Percentiles rank a stretch among this genome's conserved stretches.
Conservation (phyloP, 2,329 filamentous ascomycete genomes). For the Fusarium sp. region DNA sequence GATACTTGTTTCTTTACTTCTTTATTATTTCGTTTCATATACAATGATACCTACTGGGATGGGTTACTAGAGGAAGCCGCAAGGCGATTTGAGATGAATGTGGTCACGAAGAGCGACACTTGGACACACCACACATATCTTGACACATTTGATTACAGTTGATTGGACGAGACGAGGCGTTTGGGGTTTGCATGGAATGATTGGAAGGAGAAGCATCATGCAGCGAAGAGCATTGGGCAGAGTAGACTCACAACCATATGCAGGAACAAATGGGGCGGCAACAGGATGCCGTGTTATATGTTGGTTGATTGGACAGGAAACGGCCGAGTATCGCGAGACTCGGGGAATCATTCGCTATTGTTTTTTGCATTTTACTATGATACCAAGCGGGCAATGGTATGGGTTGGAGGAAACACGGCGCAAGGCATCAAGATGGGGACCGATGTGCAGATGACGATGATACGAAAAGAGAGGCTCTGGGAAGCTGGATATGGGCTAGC, state of each 20-base stretch:
- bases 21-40: constrained; percentile 48
- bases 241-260: constrained; percentile 38
- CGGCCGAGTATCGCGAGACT: constrained; percentile 39
- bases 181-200: constrained; percentile 38
- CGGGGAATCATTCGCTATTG: constrained; percentile 41
- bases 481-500: constrained; percentile 49
- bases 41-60: constrained; percentile 53
- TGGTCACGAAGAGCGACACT: constrained; percentile 49
- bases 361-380: constrained; percentile 35
- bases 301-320: constrained; percentile 25
- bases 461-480: constrained; percentile 47
- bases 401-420: constrained; percentile 31
- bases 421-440: constrained; percentile 36
- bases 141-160: constrained; percentile 43
- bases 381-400: constrained; percentile 48
- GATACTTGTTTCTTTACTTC: constrained; percentile 29
- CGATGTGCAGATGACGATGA: constrained; percentile 27
- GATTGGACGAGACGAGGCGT: constrained; percentile 36
- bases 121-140: constrained; percentile 48
- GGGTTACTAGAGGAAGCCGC: constrained; percentile 57
- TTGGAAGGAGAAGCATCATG: constrained; percentile 26
- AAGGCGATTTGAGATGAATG: constrained; percentile 52
- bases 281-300: constrained; percentile 29
- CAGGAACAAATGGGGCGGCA: constrained; percentile 46
- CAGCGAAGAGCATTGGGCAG: constrained; percentile 2